These are phyloP conservation scores for Artemisia tridentata DNA, from an alignment of 129 eudicot genomes.

Conservation along the genomic window DNA sequence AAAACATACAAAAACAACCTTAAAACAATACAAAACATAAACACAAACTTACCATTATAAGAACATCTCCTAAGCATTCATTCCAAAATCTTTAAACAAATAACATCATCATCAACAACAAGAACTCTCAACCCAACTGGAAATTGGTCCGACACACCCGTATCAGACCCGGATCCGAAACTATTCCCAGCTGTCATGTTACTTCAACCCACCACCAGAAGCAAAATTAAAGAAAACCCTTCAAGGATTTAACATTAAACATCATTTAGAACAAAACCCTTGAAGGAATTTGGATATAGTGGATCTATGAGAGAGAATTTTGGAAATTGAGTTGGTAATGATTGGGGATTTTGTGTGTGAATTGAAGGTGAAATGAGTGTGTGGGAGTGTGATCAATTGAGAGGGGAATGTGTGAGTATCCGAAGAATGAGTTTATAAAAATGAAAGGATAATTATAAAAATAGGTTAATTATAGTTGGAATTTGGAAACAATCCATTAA, in stretches of 20 bases:
- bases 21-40: not conserved
- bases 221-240: slow-evolving; percentile 8
- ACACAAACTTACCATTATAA: slow-evolving; percentile 40
- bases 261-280: slow-evolving; percentile 21
- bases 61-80: slow-evolving; percentile 68
- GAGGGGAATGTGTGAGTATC: too few species aligned
- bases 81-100: slow-evolving; percentile 62
- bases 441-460: slow-evolving; percentile 34
- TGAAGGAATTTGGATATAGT: slow-evolving; percentile 14
- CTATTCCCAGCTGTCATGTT: slow-evolving; percentile 28
- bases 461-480: slow-evolving; percentile 13
- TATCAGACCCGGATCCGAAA: slow-evolving; percentile 35
- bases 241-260: slow-evolving; percentile 18
- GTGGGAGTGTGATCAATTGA: not conserved
- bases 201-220: slow-evolving; percentile 4
- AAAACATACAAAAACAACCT: not conserved
- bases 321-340: slow-evolving; percentile 15
- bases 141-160: slow-evolving; percentile 49
- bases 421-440: slow-evolving; percentile 10
- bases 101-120: slow-evolving; percentile 70
- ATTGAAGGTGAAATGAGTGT: slow-evolving; percentile 31
- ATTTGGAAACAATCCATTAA: slow-evolving; percentile 6
- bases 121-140: slow-evolving; percentile 78
- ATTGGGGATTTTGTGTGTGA: slow-evolving; percentile 35
- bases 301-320: slow-evolving; percentile 25